These are phyloP conservation scores for Pseudogymnoascus sp. DNA, from an alignment of 2,329 filamentous ascomycete genomes.

Conservation along the genomic window DNA sequence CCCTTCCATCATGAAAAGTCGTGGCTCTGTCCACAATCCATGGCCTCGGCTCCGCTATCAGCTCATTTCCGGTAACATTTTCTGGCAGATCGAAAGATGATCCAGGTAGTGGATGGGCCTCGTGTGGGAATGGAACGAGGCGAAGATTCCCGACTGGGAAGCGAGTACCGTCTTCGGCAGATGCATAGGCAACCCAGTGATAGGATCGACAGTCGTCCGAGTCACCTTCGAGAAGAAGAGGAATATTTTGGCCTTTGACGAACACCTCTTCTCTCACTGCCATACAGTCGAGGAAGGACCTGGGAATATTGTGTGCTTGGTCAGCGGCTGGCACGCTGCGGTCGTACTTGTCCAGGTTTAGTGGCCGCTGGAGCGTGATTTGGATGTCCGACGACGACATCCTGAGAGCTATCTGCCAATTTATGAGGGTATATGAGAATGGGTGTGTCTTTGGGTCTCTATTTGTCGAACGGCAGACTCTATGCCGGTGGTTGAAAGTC, in stretches of 20 bases:
- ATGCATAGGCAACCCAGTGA: slow-evolving; percentile 82
- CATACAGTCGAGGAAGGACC: slow-evolving; percentile 55
- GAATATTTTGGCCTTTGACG: slow-evolving; percentile 48
- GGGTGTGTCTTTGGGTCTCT: background rate
- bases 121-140: slow-evolving; percentile 72
- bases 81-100: slow-evolving; percentile 16
- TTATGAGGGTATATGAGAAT: background rate
- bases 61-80: background rate
- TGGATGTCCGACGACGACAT: background rate
- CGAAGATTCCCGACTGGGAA: slow-evolving; percentile 67
- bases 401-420: background rate
- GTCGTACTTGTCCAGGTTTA: slow-evolving; percentile 41
- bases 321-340: slow-evolving; percentile 30
- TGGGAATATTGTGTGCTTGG: slow-evolving; percentile 41
- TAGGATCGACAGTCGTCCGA: slow-evolving; percentile 68
- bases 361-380: slow-evolving; percentile 30
- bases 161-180: slow-evolving; percentile 33
- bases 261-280: slow-evolving; percentile 52
- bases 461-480: background rate
- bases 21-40: slow-evolving; percentile 29
- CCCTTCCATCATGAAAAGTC: slow-evolving; percentile 48
- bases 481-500: background rate
- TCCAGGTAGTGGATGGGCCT: slow-evolving; percentile 49
- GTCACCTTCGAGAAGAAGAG: slow-evolving; percentile 67
- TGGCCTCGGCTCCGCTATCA: slow-evolving; percentile 15